Percentiles rank a stretch among this genome's conserved stretches.
Evolutionary conservation across 108 stramenopile genomes (phyloP).

Genomic region (Pseudonitzschia delicatissima): DNA sequence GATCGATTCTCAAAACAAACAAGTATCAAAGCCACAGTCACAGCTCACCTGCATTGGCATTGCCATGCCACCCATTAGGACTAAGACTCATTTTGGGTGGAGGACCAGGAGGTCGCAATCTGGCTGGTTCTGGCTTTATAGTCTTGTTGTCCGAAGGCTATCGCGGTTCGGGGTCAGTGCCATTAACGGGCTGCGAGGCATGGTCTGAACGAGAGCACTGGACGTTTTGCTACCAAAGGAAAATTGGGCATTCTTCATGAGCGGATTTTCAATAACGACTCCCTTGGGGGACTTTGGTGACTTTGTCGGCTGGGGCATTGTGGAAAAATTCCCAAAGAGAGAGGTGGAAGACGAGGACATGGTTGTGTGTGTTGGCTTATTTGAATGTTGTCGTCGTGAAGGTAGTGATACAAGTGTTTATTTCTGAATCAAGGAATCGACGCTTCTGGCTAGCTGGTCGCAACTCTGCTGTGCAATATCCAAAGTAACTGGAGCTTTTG

Average conservation of each 20-base stretch:
- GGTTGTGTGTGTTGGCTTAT: no score
- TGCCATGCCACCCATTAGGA: slow-evolving; percentile 8
- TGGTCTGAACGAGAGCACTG: background rate
- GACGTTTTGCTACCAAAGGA: background rate
- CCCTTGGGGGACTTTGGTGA: slow-evolving; percentile 8
- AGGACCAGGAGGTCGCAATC: slow-evolving; percentile 1
- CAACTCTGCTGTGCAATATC: no score
- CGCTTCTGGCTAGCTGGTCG: no score
- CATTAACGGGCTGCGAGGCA: background rate
- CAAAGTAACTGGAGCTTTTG: no score
- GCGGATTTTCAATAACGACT: background rate
- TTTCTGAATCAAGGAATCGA: background rate
- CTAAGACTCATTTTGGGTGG: slow-evolving; percentile 14
- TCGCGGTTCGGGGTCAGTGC: background rate
- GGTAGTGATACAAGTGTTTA: no score
- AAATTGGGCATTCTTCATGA: background rate
- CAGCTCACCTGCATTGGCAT: slow-evolving; percentile 1
- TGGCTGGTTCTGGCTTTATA: background rate
- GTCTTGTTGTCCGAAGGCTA: background rate
- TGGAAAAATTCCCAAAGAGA: slow-evolving; percentile 1
- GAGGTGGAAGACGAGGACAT: background rate
- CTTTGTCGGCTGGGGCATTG: background rate
- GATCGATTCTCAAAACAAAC: background rate
- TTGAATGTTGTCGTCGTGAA: no score
- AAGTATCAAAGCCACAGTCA: no score